Evolutionary conservation across 306 rosid genomes (phyloP).

Genomic region (Myrica gale): DNA sequence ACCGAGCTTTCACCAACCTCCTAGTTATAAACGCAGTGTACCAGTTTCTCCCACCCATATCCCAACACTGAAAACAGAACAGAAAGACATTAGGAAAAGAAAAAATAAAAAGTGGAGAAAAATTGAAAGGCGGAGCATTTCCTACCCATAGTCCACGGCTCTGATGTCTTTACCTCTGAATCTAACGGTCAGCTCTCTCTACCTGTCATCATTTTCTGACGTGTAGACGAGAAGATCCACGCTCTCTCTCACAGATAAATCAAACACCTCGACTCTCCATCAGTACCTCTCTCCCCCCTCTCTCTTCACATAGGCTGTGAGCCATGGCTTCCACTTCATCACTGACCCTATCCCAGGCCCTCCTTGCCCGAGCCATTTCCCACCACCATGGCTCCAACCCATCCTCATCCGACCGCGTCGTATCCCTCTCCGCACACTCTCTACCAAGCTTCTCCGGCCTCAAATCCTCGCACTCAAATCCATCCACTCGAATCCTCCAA

Average conservation of each 20-base stretch:
- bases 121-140: slow-evolving; percentile 50
- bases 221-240: slow-evolving; percentile 41
- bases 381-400: slow-evolving; percentile 44
- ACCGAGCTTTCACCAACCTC: not conserved
- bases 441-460: slow-evolving; percentile 64
- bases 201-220: slow-evolving; percentile 32
- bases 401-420: slow-evolving; percentile 49
- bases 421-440: slow-evolving; percentile 49
- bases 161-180: slow-evolving; percentile 23
- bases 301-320: not conserved
- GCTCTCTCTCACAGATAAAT: slow-evolving; percentile 25
- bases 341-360: slow-evolving; percentile 70
- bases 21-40: too few relatives aligned
- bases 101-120: not conserved
- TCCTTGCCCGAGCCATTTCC: slow-evolving; percentile 60
- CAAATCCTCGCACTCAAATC: slow-evolving; percentile 41
- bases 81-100: not conserved
- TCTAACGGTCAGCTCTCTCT: slow-evolving; percentile 43
- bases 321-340: slow-evolving; percentile 82
- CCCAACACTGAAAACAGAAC: not conserved
- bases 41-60: not conserved
- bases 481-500: slow-evolving; percentile 27
- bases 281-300: not conserved
- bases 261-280: not conserved
- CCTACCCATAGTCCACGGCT: slow-evolving; percentile 46